Evolutionary conservation across 495 filamentous ascomycete species (phyloP).

Genomic region (Neurospora africana): DNA sequence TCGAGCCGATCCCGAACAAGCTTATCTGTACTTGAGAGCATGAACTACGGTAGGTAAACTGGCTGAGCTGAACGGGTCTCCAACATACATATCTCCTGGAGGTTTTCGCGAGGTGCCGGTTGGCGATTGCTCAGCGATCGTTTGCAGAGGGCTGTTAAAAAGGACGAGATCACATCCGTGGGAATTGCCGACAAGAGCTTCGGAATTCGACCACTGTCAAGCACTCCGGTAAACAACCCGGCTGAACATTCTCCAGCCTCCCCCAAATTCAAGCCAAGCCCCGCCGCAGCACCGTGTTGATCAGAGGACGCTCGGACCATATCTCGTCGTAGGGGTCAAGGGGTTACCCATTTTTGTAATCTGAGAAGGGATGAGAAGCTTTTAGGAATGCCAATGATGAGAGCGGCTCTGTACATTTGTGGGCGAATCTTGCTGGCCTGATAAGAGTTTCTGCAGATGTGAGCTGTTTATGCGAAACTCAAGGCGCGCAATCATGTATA

Average conservation of each 20-base stretch:
- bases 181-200: background rate
- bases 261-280: background rate
- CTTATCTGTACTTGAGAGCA: background rate
- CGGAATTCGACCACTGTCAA: background rate
- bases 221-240: background rate
- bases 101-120: background rate
- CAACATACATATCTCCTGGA: background rate
- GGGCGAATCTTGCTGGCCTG: background rate
- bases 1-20: background rate
- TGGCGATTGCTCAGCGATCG: background rate
- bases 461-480: background rate
- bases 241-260: background rate
- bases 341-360: background rate
- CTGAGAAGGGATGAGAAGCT: background rate
- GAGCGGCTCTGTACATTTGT: background rate
- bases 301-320: background rate
- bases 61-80: background rate
- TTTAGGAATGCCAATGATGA: background rate
- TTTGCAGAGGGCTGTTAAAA: background rate
- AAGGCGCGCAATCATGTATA: background rate
- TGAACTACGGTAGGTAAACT: background rate
- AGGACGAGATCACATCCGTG: background rate
- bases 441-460: background rate
- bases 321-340: background rate
- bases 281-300: background rate